A percentile compares a stretch with the other conserved stretches of the same genome.
Evolutionary conservation across 495 filamentous ascomycete species (phyloP).

Genomic region (Aspergillus taichungensis): DNA sequence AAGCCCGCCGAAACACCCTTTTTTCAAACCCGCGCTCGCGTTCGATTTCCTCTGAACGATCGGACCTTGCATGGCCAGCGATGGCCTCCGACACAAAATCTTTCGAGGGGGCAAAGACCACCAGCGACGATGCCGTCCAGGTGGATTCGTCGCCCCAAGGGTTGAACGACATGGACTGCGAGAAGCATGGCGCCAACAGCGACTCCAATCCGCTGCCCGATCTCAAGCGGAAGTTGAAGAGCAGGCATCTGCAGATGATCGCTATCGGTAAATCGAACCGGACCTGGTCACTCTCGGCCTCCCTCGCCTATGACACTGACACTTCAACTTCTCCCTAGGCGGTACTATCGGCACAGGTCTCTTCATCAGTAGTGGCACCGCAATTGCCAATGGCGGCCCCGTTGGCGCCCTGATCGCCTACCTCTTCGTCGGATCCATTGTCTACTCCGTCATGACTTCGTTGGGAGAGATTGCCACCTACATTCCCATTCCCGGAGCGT

Average conservation of each 20-base stretch:
- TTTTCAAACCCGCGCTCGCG: neutral
- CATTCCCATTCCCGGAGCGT: conserved; percentile 67
- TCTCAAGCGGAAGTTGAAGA: conserved; percentile 56
- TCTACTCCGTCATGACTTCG: conserved; percentile 49
- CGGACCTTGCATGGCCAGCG: conserved; percentile 7
- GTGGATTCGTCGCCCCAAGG: conserved; percentile 10
- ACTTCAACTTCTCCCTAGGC: conserved; percentile 52
- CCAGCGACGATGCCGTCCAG: conserved; percentile 20
- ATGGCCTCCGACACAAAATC: conserved; percentile 20
- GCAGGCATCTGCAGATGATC: conserved; percentile 66
- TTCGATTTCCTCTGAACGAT: conserved; percentile 1
- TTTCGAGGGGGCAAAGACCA: conserved; percentile 19
- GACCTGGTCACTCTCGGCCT: conserved; percentile 35
- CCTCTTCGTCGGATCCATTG: conserved; percentile 50
- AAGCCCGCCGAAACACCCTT: too few species aligned
- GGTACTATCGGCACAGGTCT: conserved; percentile 75
- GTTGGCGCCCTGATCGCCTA: conserved; percentile 65
- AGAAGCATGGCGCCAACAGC: conserved; percentile 33
- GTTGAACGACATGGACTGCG: conserved; percentile 30
- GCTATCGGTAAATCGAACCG: conserved; percentile 44
- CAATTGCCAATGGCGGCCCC: conserved; percentile 57
- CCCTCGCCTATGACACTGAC: conserved; percentile 25
- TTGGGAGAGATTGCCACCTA: conserved; percentile 70
- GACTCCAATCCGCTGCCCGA: conserved; percentile 35
- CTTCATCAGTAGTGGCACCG: conserved; percentile 66